These are phyloP conservation scores for Vitellaria paradoxa DNA, from an alignment of 179 eudicot genomes.

Conservation along the genomic window DNA sequence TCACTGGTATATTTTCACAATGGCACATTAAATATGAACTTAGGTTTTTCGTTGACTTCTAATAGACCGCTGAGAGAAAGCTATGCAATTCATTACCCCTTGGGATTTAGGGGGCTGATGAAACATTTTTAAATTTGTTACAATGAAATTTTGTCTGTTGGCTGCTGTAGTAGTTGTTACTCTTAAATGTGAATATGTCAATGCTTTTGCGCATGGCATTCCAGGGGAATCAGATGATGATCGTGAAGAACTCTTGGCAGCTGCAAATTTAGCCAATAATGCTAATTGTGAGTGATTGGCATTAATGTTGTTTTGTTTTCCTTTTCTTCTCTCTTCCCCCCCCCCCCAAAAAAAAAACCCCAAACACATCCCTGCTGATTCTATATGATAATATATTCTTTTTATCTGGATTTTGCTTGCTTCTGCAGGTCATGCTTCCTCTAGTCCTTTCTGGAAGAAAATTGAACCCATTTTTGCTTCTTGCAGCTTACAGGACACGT, in stretches of 20 bases:
- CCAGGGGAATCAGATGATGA: conserved; percentile 93
- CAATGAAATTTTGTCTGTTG: conserved; percentile 7
- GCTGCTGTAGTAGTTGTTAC: not conserved
- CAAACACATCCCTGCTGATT: not conserved
- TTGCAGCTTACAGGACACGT: conserved; percentile 46
- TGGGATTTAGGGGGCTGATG: not conserved
- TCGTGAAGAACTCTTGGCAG: conserved; percentile 70
- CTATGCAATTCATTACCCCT: not conserved
- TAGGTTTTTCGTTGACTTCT: not conserved
- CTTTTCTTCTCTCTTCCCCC: too few species aligned
- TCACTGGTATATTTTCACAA: conserved; percentile 47
- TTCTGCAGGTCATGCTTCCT: conserved; percentile 64
- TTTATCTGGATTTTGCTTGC: conserved; percentile 5
- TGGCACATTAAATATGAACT: not conserved
- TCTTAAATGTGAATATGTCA: not conserved
- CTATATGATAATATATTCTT: not conserved
- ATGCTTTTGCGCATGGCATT: conserved; percentile 9
- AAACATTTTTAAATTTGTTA: not conserved
- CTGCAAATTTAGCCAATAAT: conserved; percentile 68
- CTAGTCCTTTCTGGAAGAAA: conserved; percentile 79
- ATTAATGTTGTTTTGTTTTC: not conserved
- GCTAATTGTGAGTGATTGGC: conserved; percentile 55
- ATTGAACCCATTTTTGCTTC: conserved; percentile 62
- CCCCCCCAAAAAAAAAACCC: too few species aligned
- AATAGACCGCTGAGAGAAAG: not conserved